Conservation (phyloP, 345 rosid species). For the Hibiscus mutabilis region DNA sequence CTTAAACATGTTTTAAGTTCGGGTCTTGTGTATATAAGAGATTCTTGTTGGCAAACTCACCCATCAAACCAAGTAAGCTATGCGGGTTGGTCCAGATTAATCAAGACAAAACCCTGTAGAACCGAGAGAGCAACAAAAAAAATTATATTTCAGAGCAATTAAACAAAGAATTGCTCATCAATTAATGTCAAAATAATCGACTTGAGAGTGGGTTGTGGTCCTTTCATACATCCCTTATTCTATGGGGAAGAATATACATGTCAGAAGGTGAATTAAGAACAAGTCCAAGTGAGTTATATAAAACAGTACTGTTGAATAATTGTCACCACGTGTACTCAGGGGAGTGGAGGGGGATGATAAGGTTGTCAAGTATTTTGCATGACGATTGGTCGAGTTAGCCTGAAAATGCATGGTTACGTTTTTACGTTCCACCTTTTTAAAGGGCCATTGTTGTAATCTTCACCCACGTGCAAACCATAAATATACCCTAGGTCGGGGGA, state of each 20-base stretch:
- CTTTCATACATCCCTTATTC: background rate
- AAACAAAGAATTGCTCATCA: background rate
- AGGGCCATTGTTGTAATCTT: conserved; percentile 14
- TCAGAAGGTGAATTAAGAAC: background rate
- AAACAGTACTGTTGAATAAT: conserved; percentile 7
- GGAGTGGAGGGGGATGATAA: conserved; percentile 15
- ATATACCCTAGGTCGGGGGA: conserved; percentile 32
- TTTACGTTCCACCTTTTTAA: background rate
- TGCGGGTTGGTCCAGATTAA: too few species aligned
- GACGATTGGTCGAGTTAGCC: background rate
- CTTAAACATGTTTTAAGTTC: too few species aligned
- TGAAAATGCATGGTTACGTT: conserved; percentile 16
- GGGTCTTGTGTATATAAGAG: too few species aligned
- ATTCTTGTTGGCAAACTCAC: too few species aligned
- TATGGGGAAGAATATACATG: background rate
- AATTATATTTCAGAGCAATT: background rate
- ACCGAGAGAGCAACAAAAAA: too few species aligned
- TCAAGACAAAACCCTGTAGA: too few species aligned
- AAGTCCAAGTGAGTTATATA: conserved; percentile 1
- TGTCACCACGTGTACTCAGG: conserved; percentile 1
- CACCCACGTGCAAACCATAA: conserved; percentile 17
- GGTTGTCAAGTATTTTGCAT: conserved; percentile 6
- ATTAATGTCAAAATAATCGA: background rate
- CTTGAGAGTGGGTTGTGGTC: background rate
- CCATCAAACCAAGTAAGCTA: too few species aligned